Base-by-base conservation (phyloP, 352 stramenopile species). In the Pythium pyrilobum region DNA sequence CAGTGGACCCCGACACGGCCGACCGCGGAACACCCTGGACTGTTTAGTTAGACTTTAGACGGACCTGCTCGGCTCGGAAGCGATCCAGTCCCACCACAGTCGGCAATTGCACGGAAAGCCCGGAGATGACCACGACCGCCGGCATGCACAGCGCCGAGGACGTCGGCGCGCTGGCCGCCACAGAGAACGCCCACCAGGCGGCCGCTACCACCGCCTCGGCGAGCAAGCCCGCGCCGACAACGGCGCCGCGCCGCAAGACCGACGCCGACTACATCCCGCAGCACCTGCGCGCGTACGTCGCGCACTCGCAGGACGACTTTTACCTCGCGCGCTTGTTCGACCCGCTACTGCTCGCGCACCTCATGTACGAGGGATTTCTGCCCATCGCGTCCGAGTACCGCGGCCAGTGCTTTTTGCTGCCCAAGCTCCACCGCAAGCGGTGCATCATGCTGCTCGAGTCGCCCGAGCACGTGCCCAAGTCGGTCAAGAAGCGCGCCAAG, bases 291-390 rank as follows among this genome's bases (percentile, higher is more conserved):
- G 72, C 66, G 32, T 89, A 92, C 52, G 86, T 97, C 10, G 80
- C 85, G 60, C 90, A 96, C 58, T 96, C 93, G 56, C 84, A 96
- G 56, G 88, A 95, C 36, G 92, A 98, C 54, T 97, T 97, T 59
- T 98, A 95, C 63, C 75, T 96, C 32, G 94, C 87, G 39, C 82
- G 70, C 16, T 86, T 83, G 55, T 97, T 97, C 60, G 80, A 97
- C 33, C 78, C 84, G 16, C 48, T 89, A 62, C 63, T 97, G 37
- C 67, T 98, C 25, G 78, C 72, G 39, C 87, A 97, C 60, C 72
- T 97, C 43, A 97, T 97, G 87, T 87, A 75, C 51, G 87, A 97
- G 61, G 92, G 92, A n/a, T 98, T 97, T 53, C 69, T 98, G 50
- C 92, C 92, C 27, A 97, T 98, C 56, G 92, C 92, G 5, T 95